Base-by-base conservation (phyloP, 768 basidiomycete species). In the Mycena venus region DNA sequence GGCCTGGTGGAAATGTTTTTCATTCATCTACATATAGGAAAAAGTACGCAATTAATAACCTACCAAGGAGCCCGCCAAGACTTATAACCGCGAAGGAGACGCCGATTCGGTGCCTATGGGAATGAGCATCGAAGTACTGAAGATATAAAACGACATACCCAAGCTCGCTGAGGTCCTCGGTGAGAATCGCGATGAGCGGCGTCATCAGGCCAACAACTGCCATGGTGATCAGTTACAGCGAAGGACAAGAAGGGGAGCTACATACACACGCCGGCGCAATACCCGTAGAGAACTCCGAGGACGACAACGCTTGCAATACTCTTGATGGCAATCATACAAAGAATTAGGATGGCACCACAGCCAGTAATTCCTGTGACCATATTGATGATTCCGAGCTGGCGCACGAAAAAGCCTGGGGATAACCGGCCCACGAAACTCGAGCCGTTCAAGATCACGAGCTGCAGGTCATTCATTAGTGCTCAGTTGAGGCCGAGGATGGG, bases 381-480 rank as follows among this genome's bases (percentile, higher is more conserved):
- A 67, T 72, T 81, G 32, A 79, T 74, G 21, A 83, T 79, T 17
- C 85, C 83, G 60, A 82, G 29, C 25, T 42, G 44, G 15, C 80
- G 68, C n/a, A 81, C 81, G 32, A 87, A 73, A 49, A 85, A 81
- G 49, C 83, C 84, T 0, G 84, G 79, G 15, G 83, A 75, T 2
- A 86, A 40, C 40, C 87, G 83, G 11, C 88, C 88, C 25, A 84
- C 74, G 23, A 86, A 74, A 42, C 79, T 78, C 29, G 80, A 80
- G 11, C 78, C 84, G 70, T 87, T 88, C 25, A 86, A 64, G 34
- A 88, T 82, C 3, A 84, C 82, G n/a, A 87, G 61, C 80, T 85
- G 55, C 15, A 17, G 14, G 36, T 38, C 14, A 8, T 23, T 23
- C 4, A 23, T 25, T 1, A 9, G n/a, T 38, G 14, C 47, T 7